phyloP scores from a whole-genome alignment of 2,329 filamentous ascomycete species.

The Drechslerella stenobrocha region DNA sequence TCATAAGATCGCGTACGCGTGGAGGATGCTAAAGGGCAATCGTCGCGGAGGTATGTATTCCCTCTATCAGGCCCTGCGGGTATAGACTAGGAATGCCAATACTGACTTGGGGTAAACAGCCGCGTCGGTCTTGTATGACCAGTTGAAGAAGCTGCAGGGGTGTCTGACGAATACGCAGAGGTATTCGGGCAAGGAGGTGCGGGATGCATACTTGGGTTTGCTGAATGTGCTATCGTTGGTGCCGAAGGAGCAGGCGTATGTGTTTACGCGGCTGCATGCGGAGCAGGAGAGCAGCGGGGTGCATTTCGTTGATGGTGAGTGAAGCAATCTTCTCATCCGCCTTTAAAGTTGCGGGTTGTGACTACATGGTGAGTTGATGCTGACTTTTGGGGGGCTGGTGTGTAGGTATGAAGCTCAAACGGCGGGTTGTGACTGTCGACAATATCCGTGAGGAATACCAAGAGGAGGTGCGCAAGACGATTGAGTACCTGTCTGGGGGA shows the following conservation, averaged over 20 bases:
- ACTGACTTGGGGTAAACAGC: conserved; percentile 55
- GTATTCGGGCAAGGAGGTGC: conserved; percentile 59
- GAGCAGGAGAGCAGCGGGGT: conserved; percentile 56
- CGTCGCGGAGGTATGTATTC: conserved; percentile 64
- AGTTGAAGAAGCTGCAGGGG: conserved; percentile 65
- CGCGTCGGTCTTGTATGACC: conserved; percentile 66
- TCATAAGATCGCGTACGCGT: conserved; percentile 87
- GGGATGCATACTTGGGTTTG: conserved; percentile 80
- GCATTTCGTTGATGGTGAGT: conserved; percentile 49
- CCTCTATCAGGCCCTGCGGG: not conserved
- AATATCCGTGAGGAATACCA: conserved; percentile 89
- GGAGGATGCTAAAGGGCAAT: conserved; percentile 80
- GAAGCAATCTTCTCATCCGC: conserved; percentile 16
- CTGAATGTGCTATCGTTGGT: conserved; percentile 93
- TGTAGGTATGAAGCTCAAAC: conserved; percentile 59
- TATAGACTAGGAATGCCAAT: not conserved
- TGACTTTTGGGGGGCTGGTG: too few species aligned
- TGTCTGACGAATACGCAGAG: conserved; percentile 65
- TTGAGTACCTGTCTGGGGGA: conserved; percentile 69
- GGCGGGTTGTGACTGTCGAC: conserved; percentile 79
- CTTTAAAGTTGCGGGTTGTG: conserved; percentile 40
- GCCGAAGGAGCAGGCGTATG: conserved; percentile 77
- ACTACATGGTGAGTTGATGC: too few species aligned
- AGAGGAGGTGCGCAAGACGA: conserved; percentile 74
- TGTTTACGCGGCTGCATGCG: conserved; percentile 62